Evolutionary conservation across 768 basidiomycete species (phyloP).

Genomic region (Neoboletus magnificus): DNA sequence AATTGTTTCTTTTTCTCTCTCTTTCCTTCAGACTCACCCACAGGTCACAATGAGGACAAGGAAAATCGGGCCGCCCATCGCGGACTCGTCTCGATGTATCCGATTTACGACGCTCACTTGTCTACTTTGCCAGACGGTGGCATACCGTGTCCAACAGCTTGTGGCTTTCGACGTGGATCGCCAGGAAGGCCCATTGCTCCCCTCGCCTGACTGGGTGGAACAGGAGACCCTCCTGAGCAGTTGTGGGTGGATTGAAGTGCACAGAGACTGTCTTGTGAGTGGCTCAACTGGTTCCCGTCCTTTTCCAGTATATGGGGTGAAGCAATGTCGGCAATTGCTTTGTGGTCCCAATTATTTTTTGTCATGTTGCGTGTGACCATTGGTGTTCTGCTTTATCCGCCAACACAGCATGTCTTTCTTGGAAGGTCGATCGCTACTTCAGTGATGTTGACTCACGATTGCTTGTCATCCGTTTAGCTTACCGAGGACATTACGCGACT

Average conservation of each 20-base stretch:
- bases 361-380: background rate
- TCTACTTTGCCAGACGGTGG: constrained; percentile 58
- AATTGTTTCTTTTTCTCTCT: constrained; percentile 4
- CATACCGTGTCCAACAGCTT: constrained; percentile 67
- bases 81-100: constrained; percentile 46
- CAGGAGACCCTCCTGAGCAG: constrained; percentile 64
- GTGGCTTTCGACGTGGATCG: constrained; percentile 55
- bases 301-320: background rate
- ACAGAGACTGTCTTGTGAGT: constrained; percentile 66
- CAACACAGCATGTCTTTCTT: constrained; percentile 6
- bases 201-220: constrained; percentile 76
- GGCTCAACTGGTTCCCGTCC: background rate
- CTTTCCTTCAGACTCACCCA: constrained; percentile 51
- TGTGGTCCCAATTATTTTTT: background rate
- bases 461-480: constrained; percentile 19
- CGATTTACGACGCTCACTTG: constrained; percentile 68
- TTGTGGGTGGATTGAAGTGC: constrained; percentile 72
- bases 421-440: background rate
- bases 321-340: background rate
- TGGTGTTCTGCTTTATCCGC: constrained; percentile 7
- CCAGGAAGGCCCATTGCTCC: constrained; percentile 62
- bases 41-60: constrained; percentile 68
- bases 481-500: constrained; percentile 22
- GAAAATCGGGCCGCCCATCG: constrained; percentile 41
- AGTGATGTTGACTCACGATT: constrained; percentile 17